Conservation (phyloP, 2,329 filamentous ascomycete genomes). For the Fusarium phyllophilum region DNA sequence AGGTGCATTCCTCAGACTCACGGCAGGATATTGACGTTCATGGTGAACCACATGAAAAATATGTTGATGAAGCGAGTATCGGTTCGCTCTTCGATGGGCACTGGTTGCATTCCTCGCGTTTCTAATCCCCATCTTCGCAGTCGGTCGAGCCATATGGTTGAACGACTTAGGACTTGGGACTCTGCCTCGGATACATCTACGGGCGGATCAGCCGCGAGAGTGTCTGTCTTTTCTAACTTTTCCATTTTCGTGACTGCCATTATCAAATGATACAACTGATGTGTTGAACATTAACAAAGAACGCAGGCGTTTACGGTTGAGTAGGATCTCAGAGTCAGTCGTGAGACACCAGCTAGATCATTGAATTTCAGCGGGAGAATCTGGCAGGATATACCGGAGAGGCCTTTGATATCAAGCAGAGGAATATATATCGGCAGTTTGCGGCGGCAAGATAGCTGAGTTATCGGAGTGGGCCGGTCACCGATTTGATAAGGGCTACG, state of each 20-base stretch:
- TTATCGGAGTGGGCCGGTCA: not conserved
- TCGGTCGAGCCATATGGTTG: not conserved
- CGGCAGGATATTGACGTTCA: not conserved
- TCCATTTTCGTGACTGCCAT: not conserved
- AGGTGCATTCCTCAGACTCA: not conserved
- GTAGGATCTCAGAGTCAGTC: too few species aligned
- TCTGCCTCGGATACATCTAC: not conserved
- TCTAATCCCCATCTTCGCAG: not conserved
- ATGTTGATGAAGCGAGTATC: not conserved
- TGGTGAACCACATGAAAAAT: not conserved
- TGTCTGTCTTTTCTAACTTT: not conserved
- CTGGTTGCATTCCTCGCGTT: not conserved
- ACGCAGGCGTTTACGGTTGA: accelerated
- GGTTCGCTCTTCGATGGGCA: not conserved
- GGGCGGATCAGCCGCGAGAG: not conserved
- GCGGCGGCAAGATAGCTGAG: not conserved
- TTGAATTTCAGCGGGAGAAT: not conserved
- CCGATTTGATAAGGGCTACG: not conserved
- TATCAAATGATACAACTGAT: not conserved
- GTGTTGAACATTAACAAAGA: not conserved
- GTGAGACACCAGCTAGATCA: not conserved
- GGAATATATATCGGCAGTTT: not conserved
- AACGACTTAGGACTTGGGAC: not conserved
- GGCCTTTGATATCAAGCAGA: not conserved
- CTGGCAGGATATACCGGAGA: not conserved